Conservation (phyloP, 1,139 yeast species). For the Geotrichum macrosporum region DNA sequence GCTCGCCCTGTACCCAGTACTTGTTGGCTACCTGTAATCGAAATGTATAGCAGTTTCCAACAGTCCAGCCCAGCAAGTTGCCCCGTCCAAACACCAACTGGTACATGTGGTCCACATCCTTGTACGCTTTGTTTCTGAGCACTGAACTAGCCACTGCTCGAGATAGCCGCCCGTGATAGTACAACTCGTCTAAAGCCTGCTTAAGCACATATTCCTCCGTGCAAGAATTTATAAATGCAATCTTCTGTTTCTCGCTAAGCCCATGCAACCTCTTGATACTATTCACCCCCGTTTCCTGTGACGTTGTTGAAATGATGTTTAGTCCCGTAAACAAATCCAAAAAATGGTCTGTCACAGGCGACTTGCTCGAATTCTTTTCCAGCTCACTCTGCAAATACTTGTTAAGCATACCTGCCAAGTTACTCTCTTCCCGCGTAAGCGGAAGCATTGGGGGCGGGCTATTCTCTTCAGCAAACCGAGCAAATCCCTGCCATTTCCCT, state of each 20-base stretch:
- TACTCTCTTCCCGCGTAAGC: slow-evolving; percentile 26
- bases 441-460: slow-evolving; percentile 25
- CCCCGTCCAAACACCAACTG: slow-evolving; percentile 26
- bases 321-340: slow-evolving; percentile 32
- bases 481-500: slow-evolving; percentile 21
- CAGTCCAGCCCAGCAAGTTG: slow-evolving; percentile 28
- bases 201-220: slow-evolving; percentile 22
- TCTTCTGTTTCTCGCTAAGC: slow-evolving; percentile 4
- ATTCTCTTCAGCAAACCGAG: slow-evolving; percentile 25
- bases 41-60: slow-evolving; percentile 26
- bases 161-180: slow-evolving; percentile 29
- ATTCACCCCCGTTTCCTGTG: too few species aligned
- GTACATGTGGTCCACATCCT: slow-evolving; percentile 26
- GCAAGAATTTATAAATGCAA: slow-evolving; percentile 10
- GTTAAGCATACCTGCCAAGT: slow-evolving; percentile 25
- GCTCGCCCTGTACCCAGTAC: slow-evolving; percentile 26
- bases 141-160: slow-evolving; percentile 26
- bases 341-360: slow-evolving; percentile 30
- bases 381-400: slow-evolving; percentile 25
- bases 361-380: slow-evolving; percentile 22
- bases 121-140: slow-evolving; percentile 24
- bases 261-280: slow-evolving; percentile 7
- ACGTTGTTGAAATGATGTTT: slow-evolving; percentile 21
- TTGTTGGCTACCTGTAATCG: slow-evolving; percentile 30
- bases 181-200: slow-evolving; percentile 26